Evolutionary conservation across 1,284 basidiomycete genomes (phyloP).

Genomic region (Somion occarium): DNA sequence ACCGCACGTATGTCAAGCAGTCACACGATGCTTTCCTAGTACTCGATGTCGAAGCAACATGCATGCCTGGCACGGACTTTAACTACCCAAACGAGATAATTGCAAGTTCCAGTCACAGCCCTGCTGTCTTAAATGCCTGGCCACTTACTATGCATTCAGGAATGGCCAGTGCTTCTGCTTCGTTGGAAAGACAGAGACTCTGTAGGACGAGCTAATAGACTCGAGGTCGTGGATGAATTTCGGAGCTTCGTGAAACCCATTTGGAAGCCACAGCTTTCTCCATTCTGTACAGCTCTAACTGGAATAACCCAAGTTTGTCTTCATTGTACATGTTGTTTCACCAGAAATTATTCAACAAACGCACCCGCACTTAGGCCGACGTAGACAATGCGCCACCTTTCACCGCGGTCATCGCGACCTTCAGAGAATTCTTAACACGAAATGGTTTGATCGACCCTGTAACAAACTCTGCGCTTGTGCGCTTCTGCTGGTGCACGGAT

Average conservation of each 20-base stretch:
- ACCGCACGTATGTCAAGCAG: conserved; percentile 36
- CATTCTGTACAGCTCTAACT: conserved; percentile 85
- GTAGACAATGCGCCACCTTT: conserved; percentile 80
- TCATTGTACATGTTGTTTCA: conserved; percentile 6
- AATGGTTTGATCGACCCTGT: conserved; percentile 59
- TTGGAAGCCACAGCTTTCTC: conserved; percentile 77
- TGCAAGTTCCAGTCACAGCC: conserved; percentile 40
- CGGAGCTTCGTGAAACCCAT: conserved; percentile 85
- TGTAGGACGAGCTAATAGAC: conserved; percentile 46
- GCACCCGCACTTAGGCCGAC: conserved; percentile 45
- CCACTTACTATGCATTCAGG: conserved; percentile 46
- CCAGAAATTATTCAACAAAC: conserved; percentile 1
- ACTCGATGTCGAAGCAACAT: conserved; percentile 91
- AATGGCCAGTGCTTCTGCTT: conserved; percentile 85
- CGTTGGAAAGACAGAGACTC: conserved; percentile 69
- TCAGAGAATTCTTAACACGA: conserved; percentile 66
- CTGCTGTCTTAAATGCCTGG: background rate
- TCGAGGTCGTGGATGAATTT: conserved; percentile 77
- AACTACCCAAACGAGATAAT: conserved; percentile 82
- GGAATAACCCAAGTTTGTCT: conserved; percentile 82
- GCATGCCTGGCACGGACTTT: conserved; percentile 45
- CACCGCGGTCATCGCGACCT: conserved; percentile 54
- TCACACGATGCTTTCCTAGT: conserved; percentile 70
- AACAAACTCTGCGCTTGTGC: conserved; percentile 50
- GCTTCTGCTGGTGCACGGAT: conserved; percentile 76